Percentiles rank a stretch among this genome's conserved stretches.
Conservation (phyloP, 306 rosid genomes). For the Rubus parviflorus region DNA sequence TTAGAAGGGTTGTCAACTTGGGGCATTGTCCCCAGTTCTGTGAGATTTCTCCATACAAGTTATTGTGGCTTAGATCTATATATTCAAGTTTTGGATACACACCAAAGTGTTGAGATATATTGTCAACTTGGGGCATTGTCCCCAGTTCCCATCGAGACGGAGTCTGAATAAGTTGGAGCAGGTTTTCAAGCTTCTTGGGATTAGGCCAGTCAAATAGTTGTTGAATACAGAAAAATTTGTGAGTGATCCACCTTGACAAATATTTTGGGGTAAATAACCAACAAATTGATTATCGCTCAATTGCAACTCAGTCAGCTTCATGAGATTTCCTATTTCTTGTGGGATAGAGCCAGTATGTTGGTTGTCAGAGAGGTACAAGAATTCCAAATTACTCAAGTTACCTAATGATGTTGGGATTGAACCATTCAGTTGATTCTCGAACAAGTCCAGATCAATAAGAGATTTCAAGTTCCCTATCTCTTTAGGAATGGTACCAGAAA, state of each 20-base stretch:
- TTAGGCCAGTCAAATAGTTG: conserved; percentile 31
- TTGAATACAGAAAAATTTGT: conserved; percentile 16
- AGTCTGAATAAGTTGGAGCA: neutral
- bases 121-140: no score
- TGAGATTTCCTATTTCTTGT: neutral
- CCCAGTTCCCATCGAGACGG: conserved; percentile 35
- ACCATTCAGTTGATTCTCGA: neutral
- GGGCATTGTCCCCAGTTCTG: conserved; percentile 29
- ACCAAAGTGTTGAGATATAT: conserved; percentile 38
- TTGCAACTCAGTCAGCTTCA: neutral
- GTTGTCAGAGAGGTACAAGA: neutral
- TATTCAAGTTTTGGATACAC: conserved; percentile 35
- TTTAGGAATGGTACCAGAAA: conserved; percentile 3
- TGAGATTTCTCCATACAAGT: conserved; percentile 33
- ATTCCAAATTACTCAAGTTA: neutral
- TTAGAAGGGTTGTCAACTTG: conserved; percentile 28
- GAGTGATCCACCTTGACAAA: neutral
- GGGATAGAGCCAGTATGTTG: neutral
- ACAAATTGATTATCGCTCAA: conserved; percentile 26
- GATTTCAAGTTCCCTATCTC: neutral
- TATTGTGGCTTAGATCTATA: conserved; percentile 37
- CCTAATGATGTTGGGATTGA: conserved; percentile 4
- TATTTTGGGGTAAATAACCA: conserved; percentile 14
- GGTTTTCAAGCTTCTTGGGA: conserved; percentile 35
- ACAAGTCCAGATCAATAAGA: neutral